A percentile compares a stretch with the other conserved stretches of the same genome.
phyloP scores from a whole-genome alignment of 2,329 filamentous ascomycete species.

The Pyrenophora teres region DNA sequence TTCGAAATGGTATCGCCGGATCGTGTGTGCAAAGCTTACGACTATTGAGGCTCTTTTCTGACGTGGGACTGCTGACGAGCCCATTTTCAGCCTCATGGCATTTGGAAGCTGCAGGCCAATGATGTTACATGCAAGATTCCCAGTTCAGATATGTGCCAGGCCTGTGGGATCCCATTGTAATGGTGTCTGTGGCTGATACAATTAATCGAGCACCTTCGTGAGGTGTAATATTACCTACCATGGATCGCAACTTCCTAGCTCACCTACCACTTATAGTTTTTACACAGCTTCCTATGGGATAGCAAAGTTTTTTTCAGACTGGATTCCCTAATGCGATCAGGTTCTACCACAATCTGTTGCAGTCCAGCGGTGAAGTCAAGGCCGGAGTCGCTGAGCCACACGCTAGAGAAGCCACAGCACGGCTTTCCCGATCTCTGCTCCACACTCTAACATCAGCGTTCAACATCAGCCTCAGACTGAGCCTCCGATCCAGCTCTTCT shows the following conservation, averaged over 20 bases:
- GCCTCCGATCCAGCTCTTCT: constrained; percentile 8
- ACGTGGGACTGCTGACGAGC: constrained; percentile 14
- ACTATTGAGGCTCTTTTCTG: constrained; percentile 5
- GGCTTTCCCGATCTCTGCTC: constrained; percentile 2
- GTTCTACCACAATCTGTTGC: background rate
- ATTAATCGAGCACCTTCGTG: background rate
- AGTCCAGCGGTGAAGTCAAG: constrained; percentile 21
- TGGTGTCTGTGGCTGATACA: constrained; percentile 4
- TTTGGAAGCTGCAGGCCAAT: background rate
- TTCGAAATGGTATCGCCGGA: constrained; percentile 3
- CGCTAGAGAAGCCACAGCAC: constrained; percentile 20
- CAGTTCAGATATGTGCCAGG: background rate
- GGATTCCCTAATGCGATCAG: background rate
- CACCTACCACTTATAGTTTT: background rate
- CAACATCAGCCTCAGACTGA: constrained; percentile 19
- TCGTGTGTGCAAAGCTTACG: constrained; percentile 1
- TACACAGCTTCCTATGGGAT: background rate
- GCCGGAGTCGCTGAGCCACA: constrained; percentile 13
- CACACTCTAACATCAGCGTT: constrained; percentile 15
- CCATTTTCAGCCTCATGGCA: constrained; percentile 15
- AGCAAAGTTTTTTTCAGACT: background rate
- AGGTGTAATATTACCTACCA: background rate
- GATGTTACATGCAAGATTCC: background rate
- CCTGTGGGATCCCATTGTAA: background rate
- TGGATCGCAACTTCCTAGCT: background rate